Conservation (phyloP, 495 filamentous ascomycete species). For the Penicillium coffeae region DNA sequence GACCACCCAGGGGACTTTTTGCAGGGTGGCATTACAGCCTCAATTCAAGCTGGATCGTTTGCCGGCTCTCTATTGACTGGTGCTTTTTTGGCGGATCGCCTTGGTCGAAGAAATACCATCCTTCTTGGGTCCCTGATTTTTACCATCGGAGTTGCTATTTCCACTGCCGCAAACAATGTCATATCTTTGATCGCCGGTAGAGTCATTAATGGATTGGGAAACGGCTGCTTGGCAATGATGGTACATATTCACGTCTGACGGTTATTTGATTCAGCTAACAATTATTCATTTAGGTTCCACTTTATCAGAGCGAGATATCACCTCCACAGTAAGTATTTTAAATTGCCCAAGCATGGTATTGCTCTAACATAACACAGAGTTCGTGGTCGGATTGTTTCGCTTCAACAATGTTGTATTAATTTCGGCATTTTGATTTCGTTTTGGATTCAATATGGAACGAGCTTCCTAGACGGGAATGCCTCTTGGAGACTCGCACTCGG, state of each 20-base stretch:
- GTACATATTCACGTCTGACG: slow-evolving; percentile 70
- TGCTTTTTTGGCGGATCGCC: slow-evolving; percentile 56
- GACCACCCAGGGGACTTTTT: slow-evolving; percentile 18
- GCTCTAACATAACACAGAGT: slow-evolving; percentile 63
- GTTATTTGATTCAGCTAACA: slow-evolving; percentile 56
- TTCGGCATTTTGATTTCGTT: slow-evolving; percentile 64
- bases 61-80: slow-evolving; percentile 61
- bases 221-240: slow-evolving; percentile 48
- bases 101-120: slow-evolving; percentile 61
- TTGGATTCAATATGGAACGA: slow-evolving; percentile 55
- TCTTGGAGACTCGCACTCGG: slow-evolving; percentile 72
- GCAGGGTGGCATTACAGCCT: slow-evolving; percentile 40
- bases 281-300: slow-evolving; percentile 9
- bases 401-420: slow-evolving; percentile 74
- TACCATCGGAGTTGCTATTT: slow-evolving; percentile 67
- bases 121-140: slow-evolving; percentile 65
- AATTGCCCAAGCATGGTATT: no score
- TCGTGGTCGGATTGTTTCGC: slow-evolving; percentile 65
- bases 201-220: slow-evolving; percentile 60
- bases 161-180: slow-evolving; percentile 55
- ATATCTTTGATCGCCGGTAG: slow-evolving; percentile 66
- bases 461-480: slow-evolving; percentile 43
- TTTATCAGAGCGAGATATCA: slow-evolving; percentile 24
- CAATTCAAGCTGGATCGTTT: slow-evolving; percentile 65
- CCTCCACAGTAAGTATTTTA: slow-evolving; percentile 34